Evolutionary conservation across 495 filamentous ascomycete species (phyloP), one percentile per base, ranked within the genome.

Genomic region (Emericellopsis terricola): DNA sequence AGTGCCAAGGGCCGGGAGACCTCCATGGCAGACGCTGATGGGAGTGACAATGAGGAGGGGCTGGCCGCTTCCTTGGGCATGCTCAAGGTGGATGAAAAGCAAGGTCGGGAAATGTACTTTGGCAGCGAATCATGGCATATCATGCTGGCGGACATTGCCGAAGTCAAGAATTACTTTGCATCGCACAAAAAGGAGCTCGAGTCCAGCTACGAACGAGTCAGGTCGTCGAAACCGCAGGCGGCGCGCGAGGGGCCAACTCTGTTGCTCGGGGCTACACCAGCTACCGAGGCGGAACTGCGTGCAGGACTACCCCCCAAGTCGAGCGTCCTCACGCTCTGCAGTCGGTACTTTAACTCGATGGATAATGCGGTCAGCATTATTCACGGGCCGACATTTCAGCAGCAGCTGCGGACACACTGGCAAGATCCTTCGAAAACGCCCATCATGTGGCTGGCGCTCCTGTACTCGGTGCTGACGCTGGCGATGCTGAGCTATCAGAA

Each of bases 91-190:
- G 71, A 81, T 36, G 69, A 78, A 35, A 83, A 81, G 37, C 77
- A 78, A 43, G 60, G 65, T 15, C 87, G 85, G 52, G 75, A 78
- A 1, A 71, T 78, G 49, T 97, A 93, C 48, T 68, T 87, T 32
- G 86, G 85, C 28, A 79, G 84, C 37, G 76, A 77, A 15, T 83
- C 96, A 52, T 96, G 89, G 87, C 81, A 78, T 36, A 71, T 79
- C 15, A 73, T 97, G 33, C 56, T 97, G 39, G 68, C 73, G 39
- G 85, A 93, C 67, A 92, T 97, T 38, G 61, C 81, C 17, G 89
- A 97, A 62, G 87, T 97, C 21, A 85, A 83, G 45, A 85, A 76
- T 52, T 94, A 81, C 54, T 97, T 89, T 45, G 44, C 51, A 15
- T 49, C 46, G 6, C 67, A 71, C 40, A 69, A 69, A 38, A 68